Evolutionary conservation across 257 asterid genomes (phyloP), one percentile per base, ranked within the genome.

Genomic region (Phtheirospermum japonicum): DNA sequence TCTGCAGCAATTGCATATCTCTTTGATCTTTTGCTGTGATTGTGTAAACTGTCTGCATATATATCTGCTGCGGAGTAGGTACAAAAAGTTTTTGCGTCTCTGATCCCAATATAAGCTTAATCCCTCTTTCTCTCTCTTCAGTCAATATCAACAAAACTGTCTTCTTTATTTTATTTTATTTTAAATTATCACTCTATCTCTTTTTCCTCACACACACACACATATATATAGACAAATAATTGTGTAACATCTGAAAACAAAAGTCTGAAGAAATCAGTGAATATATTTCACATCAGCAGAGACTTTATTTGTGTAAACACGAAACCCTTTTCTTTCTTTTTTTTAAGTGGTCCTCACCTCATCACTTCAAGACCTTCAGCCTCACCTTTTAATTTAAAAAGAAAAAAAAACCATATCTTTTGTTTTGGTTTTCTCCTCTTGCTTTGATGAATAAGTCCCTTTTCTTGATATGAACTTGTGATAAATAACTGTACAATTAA

Each of bases 31-130:
- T 55, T 54, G 50, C 61, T 70, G 78, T 46, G 72, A 74, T 11
- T 69, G 59, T 77, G 82, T 75, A 2, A 64, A 73, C 69, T 64
- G 65, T 75, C 76, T 77, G 77, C 73, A 23, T 23, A 23, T 23
- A 70, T 56, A 75, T 61, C 57, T 72, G 68, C 77, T 67, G 71
- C 53, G 1, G 28, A 23, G 71, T 66, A 60, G 84, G 76, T 75
- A 32, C 84, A 83, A 83, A 85, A 85, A 83, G 89, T 83, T 66
- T 32, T 74, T 23, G 76, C 68, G 80, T 73, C 85, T 68, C 82
- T 81, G 80, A 85, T 85, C 89, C 94, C 91, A 71, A 83, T 74
- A 76, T 63, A 51, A 61, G 23, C 19, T n/a, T 40, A 39, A 31
- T 10, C 71, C 23, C 51, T 68, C 28, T 23, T 23, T 23, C 28